Evolutionary conservation across 768 basidiomycete species (phyloP), one percentile per base, ranked within the genome.

Genomic region (Imleria badia): DNA sequence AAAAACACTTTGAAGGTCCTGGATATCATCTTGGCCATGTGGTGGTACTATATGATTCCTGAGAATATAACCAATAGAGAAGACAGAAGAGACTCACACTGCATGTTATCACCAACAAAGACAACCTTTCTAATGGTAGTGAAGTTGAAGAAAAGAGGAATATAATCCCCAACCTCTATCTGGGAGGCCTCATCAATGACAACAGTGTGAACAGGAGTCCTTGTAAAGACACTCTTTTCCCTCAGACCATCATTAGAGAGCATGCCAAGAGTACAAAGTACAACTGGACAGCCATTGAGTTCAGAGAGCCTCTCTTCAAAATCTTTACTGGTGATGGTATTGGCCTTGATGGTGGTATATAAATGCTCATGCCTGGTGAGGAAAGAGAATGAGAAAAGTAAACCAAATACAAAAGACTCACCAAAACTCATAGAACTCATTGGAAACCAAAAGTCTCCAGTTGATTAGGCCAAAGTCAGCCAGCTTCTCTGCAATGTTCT

Each of bases 401-500:
- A 43, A 30, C 10, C 23, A 36, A 13, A 48, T 20, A 46, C 1
- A 41, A 53, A 45, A 36, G 5, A 66, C 78, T 66, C 60, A 89
- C 89, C 90, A 91, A 55, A 76, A 78, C 65, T 67, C 69, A 59
- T 82, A 78, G 63, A 92, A 94, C 1, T 85, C 81, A 72, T 62
- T 72, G 1, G 91, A 86, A 19, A 92, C 86, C 4, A 93, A 66
- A 3, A 94, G 74, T 56, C 75, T 83, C 80, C 84, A 94, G 10
- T 80, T 60, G 4, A 60, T 41, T 54, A 89, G 81, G 0, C 72
- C 76, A 63, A 80, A 73, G 9, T 77, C 69, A n/a, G 75, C 69
- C 17, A 94, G 72, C 72, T 91, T 90, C 63, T 89, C 87, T 48
- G 89, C 91, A 72, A 94, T 92, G 60, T 93, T 93, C 69, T 91